phyloP scores from a whole-genome alignment of 192 early-diverging fungal species.

The Podila epicladia region DNA sequence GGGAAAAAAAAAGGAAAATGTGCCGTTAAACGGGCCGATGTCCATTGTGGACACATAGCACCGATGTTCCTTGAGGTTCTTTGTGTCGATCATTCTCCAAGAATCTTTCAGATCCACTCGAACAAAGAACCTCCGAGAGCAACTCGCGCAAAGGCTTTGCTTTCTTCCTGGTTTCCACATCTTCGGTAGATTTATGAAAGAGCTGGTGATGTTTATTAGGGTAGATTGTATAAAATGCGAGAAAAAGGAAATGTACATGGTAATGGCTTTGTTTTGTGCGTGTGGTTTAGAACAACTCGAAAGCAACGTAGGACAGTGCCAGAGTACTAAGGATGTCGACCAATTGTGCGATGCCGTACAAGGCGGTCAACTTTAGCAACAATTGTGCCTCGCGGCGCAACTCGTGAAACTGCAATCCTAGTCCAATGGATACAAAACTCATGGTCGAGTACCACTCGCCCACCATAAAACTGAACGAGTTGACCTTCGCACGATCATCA shows the following conservation, averaged over 20 bases:
- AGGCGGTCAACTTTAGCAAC: slow-evolving; percentile 53
- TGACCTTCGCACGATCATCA: slow-evolving; percentile 38
- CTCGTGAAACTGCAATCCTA: slow-evolving; percentile 62
- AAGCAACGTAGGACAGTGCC: slow-evolving; percentile 57
- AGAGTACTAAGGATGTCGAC: slow-evolving; percentile 59
- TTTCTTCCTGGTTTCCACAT: no score
- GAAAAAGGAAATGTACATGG: not conserved
- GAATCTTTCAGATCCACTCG: no score
- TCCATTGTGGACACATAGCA: no score
- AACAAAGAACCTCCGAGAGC: no score
- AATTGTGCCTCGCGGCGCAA: slow-evolving; percentile 50
- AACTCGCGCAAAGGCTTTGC: no score
- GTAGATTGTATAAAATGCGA: not conserved
- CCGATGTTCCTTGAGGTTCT: no score
- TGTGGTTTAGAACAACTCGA: slow-evolving; percentile 30
- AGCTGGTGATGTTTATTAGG: not conserved
- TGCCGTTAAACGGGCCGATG: no score
- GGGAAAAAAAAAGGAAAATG: no score
- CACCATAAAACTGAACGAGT: slow-evolving; percentile 60
- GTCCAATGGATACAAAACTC: slow-evolving; percentile 62
- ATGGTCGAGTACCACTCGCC: slow-evolving; percentile 64
- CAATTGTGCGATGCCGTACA: slow-evolving; percentile 59
- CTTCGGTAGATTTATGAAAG: not conserved
- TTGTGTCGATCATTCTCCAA: no score
- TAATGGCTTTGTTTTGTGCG: not conserved